Conservation (phyloP, 2,329 filamentous ascomycete species). For the Teratosphaeria viscida region DNA sequence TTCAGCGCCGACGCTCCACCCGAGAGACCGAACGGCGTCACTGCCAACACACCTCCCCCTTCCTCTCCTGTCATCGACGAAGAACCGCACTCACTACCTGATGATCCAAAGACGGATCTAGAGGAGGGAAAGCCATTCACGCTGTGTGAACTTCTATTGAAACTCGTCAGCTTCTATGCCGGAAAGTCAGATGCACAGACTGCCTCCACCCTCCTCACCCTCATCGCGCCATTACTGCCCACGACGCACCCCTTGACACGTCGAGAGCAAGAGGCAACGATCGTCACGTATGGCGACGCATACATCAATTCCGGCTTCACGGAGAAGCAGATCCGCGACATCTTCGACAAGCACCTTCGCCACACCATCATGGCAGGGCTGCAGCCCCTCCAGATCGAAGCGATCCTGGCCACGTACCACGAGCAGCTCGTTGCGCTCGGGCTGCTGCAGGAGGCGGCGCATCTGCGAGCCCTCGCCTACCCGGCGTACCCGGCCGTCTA, state of each 20-base stretch:
- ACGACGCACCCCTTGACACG: conserved; percentile 28
- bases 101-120: conserved; percentile 12
- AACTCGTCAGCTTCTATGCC: conserved; percentile 30
- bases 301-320: conserved; percentile 29
- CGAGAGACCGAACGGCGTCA: background rate
- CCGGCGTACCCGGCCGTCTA: conserved; percentile 47
- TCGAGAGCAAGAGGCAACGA: conserved; percentile 23
- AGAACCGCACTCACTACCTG: background rate
- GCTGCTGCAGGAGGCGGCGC: conserved; percentile 43
- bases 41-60: background rate
- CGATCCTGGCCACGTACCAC: conserved; percentile 48
- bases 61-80: background rate
- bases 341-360: conserved; percentile 30
- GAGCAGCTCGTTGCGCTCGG: conserved; percentile 39
- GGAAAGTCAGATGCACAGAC: conserved; percentile 37
- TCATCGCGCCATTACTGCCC: conserved; percentile 36
- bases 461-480: conserved; percentile 46
- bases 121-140: conserved; percentile 26
- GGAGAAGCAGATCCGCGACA: conserved; percentile 29
- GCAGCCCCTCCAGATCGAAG: conserved; percentile 43
- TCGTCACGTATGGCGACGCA: conserved; percentile 30
- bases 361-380: conserved; percentile 34
- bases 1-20: background rate
- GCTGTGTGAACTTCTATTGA: conserved; percentile 33
- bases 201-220: conserved; percentile 35